Conservation (phyloP, 768 basidiomycete species). For the Leccinum longicurvipes region DNA sequence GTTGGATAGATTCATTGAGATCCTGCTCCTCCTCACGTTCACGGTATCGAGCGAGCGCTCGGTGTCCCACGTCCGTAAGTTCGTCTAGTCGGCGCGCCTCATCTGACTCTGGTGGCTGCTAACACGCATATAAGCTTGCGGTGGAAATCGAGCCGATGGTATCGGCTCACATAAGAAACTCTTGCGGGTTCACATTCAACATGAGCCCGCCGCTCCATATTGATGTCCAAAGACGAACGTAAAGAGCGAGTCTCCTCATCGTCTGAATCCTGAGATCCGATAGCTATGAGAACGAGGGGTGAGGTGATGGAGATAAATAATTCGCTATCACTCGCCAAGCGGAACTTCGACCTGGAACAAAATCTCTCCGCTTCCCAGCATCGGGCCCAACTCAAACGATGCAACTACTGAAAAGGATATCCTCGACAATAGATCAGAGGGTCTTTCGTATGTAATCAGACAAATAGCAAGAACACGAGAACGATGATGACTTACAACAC, state of each 20-base stretch:
- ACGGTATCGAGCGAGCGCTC: neutral
- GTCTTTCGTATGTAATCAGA: neutral
- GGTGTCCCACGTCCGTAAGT: neutral
- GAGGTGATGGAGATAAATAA: neutral
- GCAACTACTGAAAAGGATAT: constrained; percentile 1
- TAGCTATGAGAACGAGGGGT: neutral
- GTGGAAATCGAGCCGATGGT: no score
- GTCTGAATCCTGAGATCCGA: neutral
- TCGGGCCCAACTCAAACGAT: constrained; percentile 3
- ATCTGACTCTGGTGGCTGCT: neutral
- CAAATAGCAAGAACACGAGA: neutral
- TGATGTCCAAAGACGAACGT: neutral
- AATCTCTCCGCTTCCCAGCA: constrained; percentile 3
- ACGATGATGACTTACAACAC: neutral
- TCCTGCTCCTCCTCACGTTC: neutral
- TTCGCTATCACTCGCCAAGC: neutral
- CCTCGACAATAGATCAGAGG: neutral
- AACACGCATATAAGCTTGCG: neutral
- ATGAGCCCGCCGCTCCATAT: neutral
- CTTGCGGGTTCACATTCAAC: neutral
- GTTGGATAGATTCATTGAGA: constrained; percentile 18
- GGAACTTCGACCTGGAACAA: neutral
- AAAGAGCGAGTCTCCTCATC: neutral
- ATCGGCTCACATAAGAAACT: neutral
- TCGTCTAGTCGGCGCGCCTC: neutral